A percentile compares a stretch with the other conserved stretches of the same genome.
These are phyloP conservation scores for Neoboletus brunneissimus DNA, from an alignment of 768 basidiomycete genomes.

Conservation along the genomic window DNA sequence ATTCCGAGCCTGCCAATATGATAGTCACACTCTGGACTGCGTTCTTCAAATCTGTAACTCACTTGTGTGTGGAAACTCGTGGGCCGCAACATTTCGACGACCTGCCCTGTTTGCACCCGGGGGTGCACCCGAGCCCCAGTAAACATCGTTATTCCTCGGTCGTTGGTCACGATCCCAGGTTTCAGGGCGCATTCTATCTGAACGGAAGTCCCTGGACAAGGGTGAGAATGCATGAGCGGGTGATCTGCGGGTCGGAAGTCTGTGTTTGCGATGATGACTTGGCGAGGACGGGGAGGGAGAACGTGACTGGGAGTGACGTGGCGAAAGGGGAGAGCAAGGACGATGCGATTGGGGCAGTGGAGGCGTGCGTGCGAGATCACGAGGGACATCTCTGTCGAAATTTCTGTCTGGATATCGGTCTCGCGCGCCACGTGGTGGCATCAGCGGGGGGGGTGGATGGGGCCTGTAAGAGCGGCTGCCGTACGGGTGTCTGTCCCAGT, in stretches of 20 bases:
- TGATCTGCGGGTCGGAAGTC: conserved; percentile 38
- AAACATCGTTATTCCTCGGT: conserved; percentile 29
- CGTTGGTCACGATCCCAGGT: conserved; percentile 35
- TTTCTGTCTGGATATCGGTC: conserved; percentile 28
- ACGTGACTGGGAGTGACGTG: conserved; percentile 33
- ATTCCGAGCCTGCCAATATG: conserved; percentile 12
- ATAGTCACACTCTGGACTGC: background rate
- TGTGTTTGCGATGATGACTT: conserved; percentile 32
- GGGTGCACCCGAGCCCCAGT: conserved; percentile 13
- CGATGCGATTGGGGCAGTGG: conserved; percentile 20
- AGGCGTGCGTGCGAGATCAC: conserved; percentile 22
- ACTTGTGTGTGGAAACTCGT: conserved; percentile 12
- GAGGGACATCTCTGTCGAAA: conserved; percentile 22
- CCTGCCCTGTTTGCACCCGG: conserved; percentile 7
- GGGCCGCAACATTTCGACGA: conserved; percentile 3
- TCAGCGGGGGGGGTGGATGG: conserved; percentile 1
- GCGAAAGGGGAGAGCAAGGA: conserved; percentile 23
- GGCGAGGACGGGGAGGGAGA: conserved; percentile 39
- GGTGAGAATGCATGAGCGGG: conserved; percentile 40
- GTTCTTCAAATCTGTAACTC: background rate
- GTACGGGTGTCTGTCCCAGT: conserved; percentile 23
- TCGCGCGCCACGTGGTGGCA: conserved; percentile 14
- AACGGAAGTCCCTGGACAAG: conserved; percentile 33
- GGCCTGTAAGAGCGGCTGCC: conserved; percentile 21
- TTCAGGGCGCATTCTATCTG: conserved; percentile 36